phyloP scores from a whole-genome alignment of 192 early-diverging fungal species.

The Coemansia sp. region DNA sequence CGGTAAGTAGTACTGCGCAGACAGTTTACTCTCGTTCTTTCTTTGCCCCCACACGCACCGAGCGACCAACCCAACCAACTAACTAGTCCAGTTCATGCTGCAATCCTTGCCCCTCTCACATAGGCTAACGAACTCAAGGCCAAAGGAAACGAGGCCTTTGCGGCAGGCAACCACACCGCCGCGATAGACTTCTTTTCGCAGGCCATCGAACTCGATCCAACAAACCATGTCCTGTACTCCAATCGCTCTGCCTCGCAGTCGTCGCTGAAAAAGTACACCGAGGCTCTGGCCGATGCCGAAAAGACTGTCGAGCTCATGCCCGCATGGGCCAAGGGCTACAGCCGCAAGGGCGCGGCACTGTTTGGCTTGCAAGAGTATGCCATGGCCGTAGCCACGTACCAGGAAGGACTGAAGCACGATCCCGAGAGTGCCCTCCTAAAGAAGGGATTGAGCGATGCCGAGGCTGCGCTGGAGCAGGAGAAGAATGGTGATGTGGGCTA shows the following conservation, averaged over 20 bases:
- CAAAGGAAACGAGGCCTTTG: conserved; percentile 83
- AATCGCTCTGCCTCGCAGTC: conserved; percentile 88
- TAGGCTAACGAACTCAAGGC: conserved; percentile 73
- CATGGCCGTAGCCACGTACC: conserved; percentile 77
- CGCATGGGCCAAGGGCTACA: conserved; percentile 90
- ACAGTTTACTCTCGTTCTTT: background rate
- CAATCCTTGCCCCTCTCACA: background rate
- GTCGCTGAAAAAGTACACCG: conserved; percentile 71
- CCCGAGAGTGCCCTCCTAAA: conserved; percentile 71
- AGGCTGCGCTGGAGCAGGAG: conserved; percentile 58
- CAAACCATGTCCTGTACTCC: conserved; percentile 90
- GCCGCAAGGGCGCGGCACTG: conserved; percentile 85
- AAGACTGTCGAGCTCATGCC: conserved; percentile 81
- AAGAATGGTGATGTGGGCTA: conserved; percentile 8
- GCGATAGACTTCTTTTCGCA: conserved; percentile 79
- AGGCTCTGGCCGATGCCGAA: conserved; percentile 80
- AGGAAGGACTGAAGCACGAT: conserved; percentile 75
- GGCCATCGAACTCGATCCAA: conserved; percentile 81
- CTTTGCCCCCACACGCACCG: background rate
- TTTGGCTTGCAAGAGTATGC: conserved; percentile 65
- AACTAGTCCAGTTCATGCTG: background rate
- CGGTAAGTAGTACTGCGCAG: background rate
- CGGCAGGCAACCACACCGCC: conserved; percentile 68
- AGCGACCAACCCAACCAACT: background rate
- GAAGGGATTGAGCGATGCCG: conserved; percentile 75